phyloP scores from a whole-genome alignment of 108 stramenopile species.

The Discostella stelligeroides region DNA sequence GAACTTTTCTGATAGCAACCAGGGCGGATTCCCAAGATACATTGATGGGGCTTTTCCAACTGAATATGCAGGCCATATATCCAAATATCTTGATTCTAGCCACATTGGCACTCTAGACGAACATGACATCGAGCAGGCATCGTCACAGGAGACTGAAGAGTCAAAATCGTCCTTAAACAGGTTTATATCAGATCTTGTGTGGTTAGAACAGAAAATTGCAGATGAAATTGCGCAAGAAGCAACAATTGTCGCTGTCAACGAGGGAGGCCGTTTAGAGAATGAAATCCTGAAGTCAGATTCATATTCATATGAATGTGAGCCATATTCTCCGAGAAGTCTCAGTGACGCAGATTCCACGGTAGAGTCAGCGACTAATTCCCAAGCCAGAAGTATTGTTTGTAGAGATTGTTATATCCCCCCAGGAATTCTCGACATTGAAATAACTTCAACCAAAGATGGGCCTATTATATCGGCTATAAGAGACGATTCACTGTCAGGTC shows the following conservation, averaged over 20 bases:
- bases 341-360: conserved; percentile 33
- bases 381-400: conserved; percentile 66
- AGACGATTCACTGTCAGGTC: conserved; percentile 64
- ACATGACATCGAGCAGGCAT: background rate
- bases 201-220: conserved; percentile 81
- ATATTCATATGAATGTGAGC: conserved; percentile 63
- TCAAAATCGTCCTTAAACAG: conserved; percentile 24
- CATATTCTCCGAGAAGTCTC: conserved; percentile 20
- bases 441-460: conserved; percentile 85
- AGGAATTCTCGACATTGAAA: conserved; percentile 74
- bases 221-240: conserved; percentile 44
- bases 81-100: conserved; percentile 19
- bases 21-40: background rate
- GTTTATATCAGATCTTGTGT: conserved; percentile 67
- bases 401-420: conserved; percentile 77
- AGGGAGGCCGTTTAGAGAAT: background rate
- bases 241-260: conserved; percentile 3
- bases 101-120: conserved; percentile 38
- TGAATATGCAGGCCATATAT: background rate
- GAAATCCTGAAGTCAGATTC: conserved; percentile 51
- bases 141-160: conserved; percentile 23
- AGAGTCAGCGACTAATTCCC: conserved; percentile 22
- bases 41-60: conserved; percentile 22
- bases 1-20: conserved; percentile 5
- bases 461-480: conserved; percentile 74